A percentile compares a stretch with the other conserved stretches of the same genome.
These are phyloP conservation scores for Kockovaella imperatae DNA, from an alignment of 768 basidiomycete genomes.

Conservation along the genomic window DNA sequence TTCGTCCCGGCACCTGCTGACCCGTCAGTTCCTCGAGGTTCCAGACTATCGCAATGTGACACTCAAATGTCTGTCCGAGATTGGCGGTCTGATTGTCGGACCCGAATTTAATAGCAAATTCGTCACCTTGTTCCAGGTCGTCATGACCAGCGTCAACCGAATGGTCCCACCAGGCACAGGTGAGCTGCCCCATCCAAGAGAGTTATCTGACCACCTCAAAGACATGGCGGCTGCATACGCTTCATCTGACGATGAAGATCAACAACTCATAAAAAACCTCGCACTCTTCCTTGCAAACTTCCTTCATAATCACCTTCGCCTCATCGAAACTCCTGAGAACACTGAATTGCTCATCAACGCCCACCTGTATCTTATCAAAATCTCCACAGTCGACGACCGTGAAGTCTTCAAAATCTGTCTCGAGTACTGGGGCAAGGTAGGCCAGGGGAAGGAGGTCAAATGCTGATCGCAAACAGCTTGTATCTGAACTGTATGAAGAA, in stretches of 20 bases:
- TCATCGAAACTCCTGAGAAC: slow-evolving; percentile 84
- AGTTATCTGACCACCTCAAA: slow-evolving; percentile 5
- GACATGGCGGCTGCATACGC: slow-evolving; percentile 86
- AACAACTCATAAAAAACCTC: slow-evolving; percentile 94
- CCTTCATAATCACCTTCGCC: slow-evolving; percentile 81
- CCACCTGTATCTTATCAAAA: slow-evolving; percentile 95
- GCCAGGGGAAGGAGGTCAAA: neutral
- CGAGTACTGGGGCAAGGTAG: slow-evolving; percentile 66
- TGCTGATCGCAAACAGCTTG: slow-evolving; percentile 58
- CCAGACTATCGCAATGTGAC: slow-evolving; percentile 97
- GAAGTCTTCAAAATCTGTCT: slow-evolving; percentile 99
- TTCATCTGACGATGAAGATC: slow-evolving; percentile 80
- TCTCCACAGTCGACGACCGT: slow-evolving; percentile 94
- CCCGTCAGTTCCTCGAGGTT: slow-evolving; percentile 77
- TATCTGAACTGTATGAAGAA: slow-evolving; percentile 94
- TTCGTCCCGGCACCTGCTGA: slow-evolving; percentile 1
- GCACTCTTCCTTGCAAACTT: slow-evolving; percentile 97
- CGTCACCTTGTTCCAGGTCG: slow-evolving; percentile 92
- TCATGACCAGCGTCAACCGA: slow-evolving; percentile 92
- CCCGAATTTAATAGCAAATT: slow-evolving; percentile 98
- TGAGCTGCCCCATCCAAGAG: slow-evolving; percentile 19
- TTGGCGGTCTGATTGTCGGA: slow-evolving; percentile 86
- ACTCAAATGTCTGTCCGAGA: slow-evolving; percentile 91
- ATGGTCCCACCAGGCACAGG: slow-evolving; percentile 92
- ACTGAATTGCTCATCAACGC: slow-evolving; percentile 92